Evolutionary conservation across 129 eudicot genomes (phyloP).

Genomic region (Lonicera japonica): DNA sequence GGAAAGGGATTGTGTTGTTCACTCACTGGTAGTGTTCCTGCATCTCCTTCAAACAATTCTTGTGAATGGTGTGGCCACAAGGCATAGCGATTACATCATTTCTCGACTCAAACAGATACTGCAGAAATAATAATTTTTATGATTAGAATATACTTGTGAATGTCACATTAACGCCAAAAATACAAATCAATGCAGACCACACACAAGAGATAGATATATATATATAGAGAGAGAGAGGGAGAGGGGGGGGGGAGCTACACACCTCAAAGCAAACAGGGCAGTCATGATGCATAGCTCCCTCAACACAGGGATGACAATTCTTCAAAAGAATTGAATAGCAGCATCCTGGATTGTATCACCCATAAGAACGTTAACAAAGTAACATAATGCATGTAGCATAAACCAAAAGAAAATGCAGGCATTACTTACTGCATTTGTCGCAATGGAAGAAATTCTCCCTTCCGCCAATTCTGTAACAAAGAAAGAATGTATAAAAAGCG

Average conservation of each 20-base stretch:
- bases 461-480: constrained; percentile 52
- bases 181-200: too few relatives aligned
- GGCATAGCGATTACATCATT: constrained; percentile 58
- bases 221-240: background rate
- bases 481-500: background rate
- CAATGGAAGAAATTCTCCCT: constrained; percentile 66
- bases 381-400: background rate
- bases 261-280: constrained; percentile 99
- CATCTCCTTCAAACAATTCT: constrained; percentile 68
- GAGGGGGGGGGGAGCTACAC: too few relatives aligned
- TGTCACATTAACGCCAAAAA: too few relatives aligned
- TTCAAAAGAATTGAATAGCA: constrained; percentile 61
- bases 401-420: background rate
- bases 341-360: constrained; percentile 44
- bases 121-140: background rate
- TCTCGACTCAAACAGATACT: constrained; percentile 70
- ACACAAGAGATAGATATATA: too few relatives aligned
- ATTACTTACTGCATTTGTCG: constrained; percentile 66
- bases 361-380: background rate
- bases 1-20: background rate
- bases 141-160: too few relatives aligned
- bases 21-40: constrained; percentile 81
- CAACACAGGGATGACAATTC: constrained; percentile 69
- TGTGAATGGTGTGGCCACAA: constrained; percentile 93
- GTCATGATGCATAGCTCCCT: constrained; percentile 94